Base-by-base conservation (phyloP, 805 yeast genomes). In the Kuraishia hungarica region DNA sequence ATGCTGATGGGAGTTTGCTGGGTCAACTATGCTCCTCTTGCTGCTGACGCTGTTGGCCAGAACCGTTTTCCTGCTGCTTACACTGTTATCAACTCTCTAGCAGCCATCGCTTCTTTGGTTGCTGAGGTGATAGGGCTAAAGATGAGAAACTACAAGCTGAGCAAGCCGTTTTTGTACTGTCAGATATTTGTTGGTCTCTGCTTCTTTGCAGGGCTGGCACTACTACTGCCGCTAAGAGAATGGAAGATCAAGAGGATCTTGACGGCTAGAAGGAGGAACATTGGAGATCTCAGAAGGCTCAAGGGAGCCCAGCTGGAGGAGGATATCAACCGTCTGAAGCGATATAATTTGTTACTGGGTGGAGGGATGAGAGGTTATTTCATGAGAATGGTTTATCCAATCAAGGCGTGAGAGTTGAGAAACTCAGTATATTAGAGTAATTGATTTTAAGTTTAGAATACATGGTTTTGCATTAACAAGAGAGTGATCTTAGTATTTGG, bases 111-210 rank as follows among this genome's bases (percentile, higher is more conserved):
- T 22, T 57, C 62, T 51, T 50, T 67, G 51, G 58, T 63, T 47
- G 58, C 66, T 22, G 73, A 69, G 56, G 66, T 65, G 43, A 66
- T 65, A 15, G 71, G 68, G 0, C 57, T 69, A 53, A 59, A 60
- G 17, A 54, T 69, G 52, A 54, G 70, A 51, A 56, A 62, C 19
- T 46, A 52, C 21, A n/a, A 39, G 1, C 39, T 56, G 4, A 4
- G 60, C 1, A 61, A 53, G 21, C 87, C 89, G 2, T 85, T 78
- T 60, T 67, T 79, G 39, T 76, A 84, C 59, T 75, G 86, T 1
- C 89, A 84, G 61, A 72, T 83, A 1, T 83, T 82, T 63, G 77
- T 82, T 3, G 89, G 87, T 1, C 61, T 71, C 39, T 65, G 78
- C 51, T 78, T 76, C 58, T 62, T 77, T n/a, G 67, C 66, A 11